Percentiles rank a stretch among this genome's conserved stretches.
phyloP scores from a whole-genome alignment of 495 filamentous ascomycete genomes.

The Sphaerosporella brunnea region DNA sequence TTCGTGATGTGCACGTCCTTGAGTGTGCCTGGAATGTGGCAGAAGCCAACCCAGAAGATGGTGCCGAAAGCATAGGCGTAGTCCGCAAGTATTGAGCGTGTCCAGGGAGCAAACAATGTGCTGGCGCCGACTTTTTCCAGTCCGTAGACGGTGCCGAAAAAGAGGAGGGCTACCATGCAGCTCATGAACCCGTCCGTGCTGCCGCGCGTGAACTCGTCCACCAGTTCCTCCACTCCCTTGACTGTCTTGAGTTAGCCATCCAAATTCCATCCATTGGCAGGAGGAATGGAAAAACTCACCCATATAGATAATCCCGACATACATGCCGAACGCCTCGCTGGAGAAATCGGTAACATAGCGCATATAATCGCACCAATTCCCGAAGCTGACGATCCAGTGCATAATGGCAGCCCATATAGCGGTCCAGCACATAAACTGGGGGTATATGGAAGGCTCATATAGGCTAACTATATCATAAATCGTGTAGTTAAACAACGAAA shows the following conservation, averaged over 20 bases:
- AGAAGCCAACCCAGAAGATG: constrained; percentile 76
- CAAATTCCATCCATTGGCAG: too few relatives aligned
- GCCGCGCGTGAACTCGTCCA: too few relatives aligned
- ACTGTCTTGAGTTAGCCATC: too few relatives aligned
- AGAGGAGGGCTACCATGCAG: constrained; percentile 53
- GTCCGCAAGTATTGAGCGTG: constrained; percentile 65
- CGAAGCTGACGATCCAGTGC: constrained; percentile 62
- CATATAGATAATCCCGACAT: too few relatives aligned
- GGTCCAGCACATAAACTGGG: constrained; percentile 75
- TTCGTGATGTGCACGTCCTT: constrained; percentile 41
- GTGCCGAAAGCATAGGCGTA: constrained; percentile 70
- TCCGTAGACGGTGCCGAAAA: constrained; percentile 52
- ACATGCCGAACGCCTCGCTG: constrained; percentile 72
- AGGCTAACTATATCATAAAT: constrained; percentile 71
- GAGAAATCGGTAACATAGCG: constrained; percentile 71
- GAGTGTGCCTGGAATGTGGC: constrained; percentile 73
- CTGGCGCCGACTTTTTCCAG: constrained; percentile 52
- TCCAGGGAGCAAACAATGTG: constrained; percentile 48
- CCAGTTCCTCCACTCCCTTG: too few relatives aligned
- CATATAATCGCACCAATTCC: constrained; percentile 63
- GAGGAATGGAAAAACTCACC: too few relatives aligned
- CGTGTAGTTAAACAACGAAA: constrained; percentile 77
- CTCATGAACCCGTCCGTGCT: too few relatives aligned
- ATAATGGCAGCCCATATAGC: constrained; percentile 57
- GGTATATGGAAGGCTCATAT: too few relatives aligned